Evolutionary conservation across 108 stramenopile genomes (phyloP).

Genomic region (Fragilaria crotonensis): DNA sequence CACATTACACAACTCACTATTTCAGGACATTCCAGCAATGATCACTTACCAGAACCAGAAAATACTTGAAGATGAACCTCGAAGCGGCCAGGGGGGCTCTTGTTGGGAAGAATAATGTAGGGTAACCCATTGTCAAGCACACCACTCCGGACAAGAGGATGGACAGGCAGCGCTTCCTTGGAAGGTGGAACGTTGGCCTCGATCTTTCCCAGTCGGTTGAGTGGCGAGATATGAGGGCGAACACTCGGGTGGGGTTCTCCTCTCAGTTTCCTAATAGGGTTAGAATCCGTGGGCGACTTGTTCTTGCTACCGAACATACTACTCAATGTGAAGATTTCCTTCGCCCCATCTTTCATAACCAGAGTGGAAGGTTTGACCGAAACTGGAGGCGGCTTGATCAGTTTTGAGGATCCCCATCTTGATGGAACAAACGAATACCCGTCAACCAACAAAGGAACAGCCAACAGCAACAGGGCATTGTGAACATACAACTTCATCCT

Average conservation of each 20-base stretch:
- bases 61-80: conserved; percentile 96
- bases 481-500: too few species aligned
- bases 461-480: too few species aligned
- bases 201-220: conserved; percentile 57
- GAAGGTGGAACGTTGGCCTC: not conserved
- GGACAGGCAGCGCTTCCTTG: conserved; percentile 54
- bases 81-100: conserved; percentile 88
- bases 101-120: conserved; percentile 93
- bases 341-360: too few species aligned
- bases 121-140: conserved; percentile 84
- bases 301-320: too few species aligned
- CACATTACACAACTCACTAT: not conserved
- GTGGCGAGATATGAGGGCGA: conserved; percentile 76
- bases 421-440: too few species aligned
- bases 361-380: too few species aligned
- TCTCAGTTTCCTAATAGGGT: too few species aligned
- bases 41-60: conserved; percentile 71
- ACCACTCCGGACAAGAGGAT: conserved; percentile 65
- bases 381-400: too few species aligned
- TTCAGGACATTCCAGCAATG: too few species aligned
- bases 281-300: conserved; percentile 5
- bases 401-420: too few species aligned
- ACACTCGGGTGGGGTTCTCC: conserved; percentile 77
- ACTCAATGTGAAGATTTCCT: too few species aligned
- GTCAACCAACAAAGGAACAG: too few species aligned